Conservation (phyloP, 768 basidiomycete genomes). For the Trametes elegans region DNA sequence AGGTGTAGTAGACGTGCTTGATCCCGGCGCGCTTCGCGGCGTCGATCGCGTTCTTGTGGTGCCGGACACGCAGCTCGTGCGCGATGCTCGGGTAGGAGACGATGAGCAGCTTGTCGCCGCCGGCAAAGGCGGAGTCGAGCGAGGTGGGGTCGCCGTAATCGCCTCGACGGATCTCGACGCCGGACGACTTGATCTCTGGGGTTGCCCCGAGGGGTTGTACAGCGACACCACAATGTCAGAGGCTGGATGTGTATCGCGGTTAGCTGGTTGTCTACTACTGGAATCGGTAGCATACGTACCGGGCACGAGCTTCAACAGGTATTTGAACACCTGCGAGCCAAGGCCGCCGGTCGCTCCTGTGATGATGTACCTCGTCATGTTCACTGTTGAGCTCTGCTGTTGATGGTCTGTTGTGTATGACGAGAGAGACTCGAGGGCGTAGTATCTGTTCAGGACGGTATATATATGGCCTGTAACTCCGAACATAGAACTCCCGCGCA, state of each 20-base stretch:
- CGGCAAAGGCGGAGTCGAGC: conserved; percentile 33
- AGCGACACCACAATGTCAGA: conserved; percentile 33
- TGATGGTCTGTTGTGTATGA: no score
- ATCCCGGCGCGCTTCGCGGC: conserved; percentile 33
- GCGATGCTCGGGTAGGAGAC: conserved; percentile 35
- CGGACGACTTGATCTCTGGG: conserved; percentile 17
- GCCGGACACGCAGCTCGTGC: conserved; percentile 28
- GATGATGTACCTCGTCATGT: conserved; percentile 34
- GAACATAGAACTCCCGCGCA: no score
- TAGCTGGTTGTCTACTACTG: neutral
- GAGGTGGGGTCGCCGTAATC: conserved; percentile 32
- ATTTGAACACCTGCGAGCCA: conserved; percentile 34
- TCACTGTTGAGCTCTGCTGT: no score
- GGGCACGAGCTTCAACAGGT: conserved; percentile 31
- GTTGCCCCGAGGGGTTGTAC: conserved; percentile 33
- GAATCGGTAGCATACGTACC: conserved; percentile 4
- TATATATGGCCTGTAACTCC: no score
- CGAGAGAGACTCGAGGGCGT: no score
- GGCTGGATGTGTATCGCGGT: neutral
- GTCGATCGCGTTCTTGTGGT: conserved; percentile 36
- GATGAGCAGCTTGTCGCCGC: conserved; percentile 35
- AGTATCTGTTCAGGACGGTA: no score
- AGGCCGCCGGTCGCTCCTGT: conserved; percentile 38
- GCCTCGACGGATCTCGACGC: conserved; percentile 31
- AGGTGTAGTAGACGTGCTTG: conserved; percentile 37